Conservation (phyloP, 1,284 basidiomycete species). For the Trametes hirsuta region DNA sequence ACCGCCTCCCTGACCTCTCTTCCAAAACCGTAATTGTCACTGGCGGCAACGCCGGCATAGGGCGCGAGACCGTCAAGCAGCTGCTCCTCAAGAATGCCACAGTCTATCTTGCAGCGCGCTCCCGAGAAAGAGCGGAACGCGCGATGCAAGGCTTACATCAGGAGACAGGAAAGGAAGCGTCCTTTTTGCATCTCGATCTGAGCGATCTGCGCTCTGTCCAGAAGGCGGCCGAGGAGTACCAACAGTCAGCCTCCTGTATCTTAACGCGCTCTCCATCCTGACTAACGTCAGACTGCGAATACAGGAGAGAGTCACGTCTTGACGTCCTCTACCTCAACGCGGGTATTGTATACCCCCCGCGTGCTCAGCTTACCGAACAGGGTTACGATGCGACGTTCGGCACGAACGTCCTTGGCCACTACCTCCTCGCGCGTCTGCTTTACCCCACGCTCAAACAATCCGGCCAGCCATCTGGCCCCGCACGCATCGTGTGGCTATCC, state of each 20-base stretch:
- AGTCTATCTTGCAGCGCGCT: slow-evolving; percentile 57
- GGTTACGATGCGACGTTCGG: slow-evolving; percentile 67
- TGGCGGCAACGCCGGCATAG: slow-evolving; percentile 26
- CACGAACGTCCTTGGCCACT: slow-evolving; percentile 54
- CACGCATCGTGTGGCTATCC: slow-evolving; percentile 20
- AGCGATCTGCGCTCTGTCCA: slow-evolving; percentile 47
- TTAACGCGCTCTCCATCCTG: too few relatives aligned
- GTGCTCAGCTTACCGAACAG: slow-evolving; percentile 49
- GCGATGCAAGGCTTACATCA: slow-evolving; percentile 47
- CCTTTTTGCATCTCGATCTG: slow-evolving; percentile 54
- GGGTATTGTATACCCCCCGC: slow-evolving; percentile 57
- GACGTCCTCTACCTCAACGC: slow-evolving; percentile 43
- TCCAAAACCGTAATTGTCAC: slow-evolving; percentile 22
- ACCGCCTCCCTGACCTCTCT: slow-evolving; percentile 25
- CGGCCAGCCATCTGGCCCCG: background rate
- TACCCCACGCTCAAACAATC: slow-evolving; percentile 2
- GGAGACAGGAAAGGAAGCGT: slow-evolving; percentile 39
- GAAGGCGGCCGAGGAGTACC: slow-evolving; percentile 42
- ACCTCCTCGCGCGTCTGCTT: slow-evolving; percentile 14
- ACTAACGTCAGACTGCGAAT: too few relatives aligned
- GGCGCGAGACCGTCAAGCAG: slow-evolving; percentile 23
- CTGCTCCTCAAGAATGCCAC: slow-evolving; percentile 42
- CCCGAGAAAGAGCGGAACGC: slow-evolving; percentile 40
- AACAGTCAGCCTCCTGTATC: slow-evolving; percentile 21
- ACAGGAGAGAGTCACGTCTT: slow-evolving; percentile 39